Conservation (phyloP, 2,329 filamentous ascomycete species). For the Ophiostoma sp. region DNA sequence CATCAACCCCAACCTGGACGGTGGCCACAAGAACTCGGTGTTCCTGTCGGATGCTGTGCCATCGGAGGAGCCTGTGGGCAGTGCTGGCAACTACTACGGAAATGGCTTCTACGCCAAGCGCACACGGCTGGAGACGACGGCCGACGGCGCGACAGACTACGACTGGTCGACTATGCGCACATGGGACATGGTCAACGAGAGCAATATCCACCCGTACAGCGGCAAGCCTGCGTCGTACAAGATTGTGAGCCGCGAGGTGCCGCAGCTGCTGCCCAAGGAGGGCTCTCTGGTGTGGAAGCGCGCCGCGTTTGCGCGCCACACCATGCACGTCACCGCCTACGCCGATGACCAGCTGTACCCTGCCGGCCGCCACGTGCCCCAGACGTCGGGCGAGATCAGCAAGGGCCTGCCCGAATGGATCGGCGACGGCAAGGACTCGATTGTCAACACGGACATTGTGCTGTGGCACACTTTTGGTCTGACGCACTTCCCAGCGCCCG, state of each 20-base stretch:
- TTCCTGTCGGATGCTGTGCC: constrained; percentile 73
- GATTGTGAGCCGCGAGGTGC: constrained; percentile 80
- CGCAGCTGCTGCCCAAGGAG: constrained; percentile 71
- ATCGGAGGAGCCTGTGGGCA: constrained; percentile 70
- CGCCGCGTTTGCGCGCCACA: constrained; percentile 79
- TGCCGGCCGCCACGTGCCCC: constrained; percentile 79
- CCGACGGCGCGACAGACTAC: constrained; percentile 70
- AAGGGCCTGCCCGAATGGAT: constrained; percentile 72
- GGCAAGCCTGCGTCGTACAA: constrained; percentile 84
- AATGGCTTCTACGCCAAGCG: constrained; percentile 86
- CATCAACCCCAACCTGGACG: constrained; percentile 81
- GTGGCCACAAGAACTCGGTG: constrained; percentile 75
- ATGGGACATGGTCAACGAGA: constrained; percentile 87
- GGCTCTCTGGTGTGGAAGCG: constrained; percentile 82
- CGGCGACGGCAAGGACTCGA: constrained; percentile 58
- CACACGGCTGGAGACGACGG: constrained; percentile 69
- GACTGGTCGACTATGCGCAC: constrained; percentile 71
- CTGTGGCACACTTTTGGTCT: constrained; percentile 93
- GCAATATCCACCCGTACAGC: constrained; percentile 77
- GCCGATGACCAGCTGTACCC: constrained; percentile 76
- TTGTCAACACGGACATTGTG: constrained; percentile 80
- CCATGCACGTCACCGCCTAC: constrained; percentile 85
- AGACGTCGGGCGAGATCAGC: constrained; percentile 75
- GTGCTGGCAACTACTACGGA: constrained; percentile 76
- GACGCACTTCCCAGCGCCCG: constrained; percentile 81